Percentiles rank a stretch among this genome's conserved stretches.
These are phyloP conservation scores for Lentinus tigrinus DNA, from an alignment of 768 basidiomycete species.

Conservation along the genomic window DNA sequence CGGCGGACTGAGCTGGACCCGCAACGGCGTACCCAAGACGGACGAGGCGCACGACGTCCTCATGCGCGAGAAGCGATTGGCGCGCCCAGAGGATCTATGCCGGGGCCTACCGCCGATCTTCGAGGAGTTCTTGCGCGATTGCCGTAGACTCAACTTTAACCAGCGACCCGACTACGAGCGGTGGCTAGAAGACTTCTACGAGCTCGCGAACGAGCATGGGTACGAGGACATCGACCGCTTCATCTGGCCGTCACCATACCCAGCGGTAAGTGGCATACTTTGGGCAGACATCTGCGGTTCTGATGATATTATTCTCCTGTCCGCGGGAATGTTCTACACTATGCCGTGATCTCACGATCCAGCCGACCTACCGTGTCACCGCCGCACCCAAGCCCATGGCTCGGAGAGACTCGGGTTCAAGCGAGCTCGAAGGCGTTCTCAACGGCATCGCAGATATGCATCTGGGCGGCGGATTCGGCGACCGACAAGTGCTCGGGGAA, in stretches of 20 bases:
- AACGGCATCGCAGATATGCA: slow-evolving; percentile 59
- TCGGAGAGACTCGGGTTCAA: slow-evolving; percentile 24
- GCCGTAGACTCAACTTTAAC: slow-evolving; percentile 64
- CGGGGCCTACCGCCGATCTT: slow-evolving; percentile 67
- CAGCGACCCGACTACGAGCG: slow-evolving; percentile 64
- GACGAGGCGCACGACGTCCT: slow-evolving; percentile 60
- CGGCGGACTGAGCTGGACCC: slow-evolving; percentile 73
- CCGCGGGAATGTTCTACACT: neutral
- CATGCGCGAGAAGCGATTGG: slow-evolving; percentile 61
- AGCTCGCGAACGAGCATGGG: slow-evolving; percentile 59
- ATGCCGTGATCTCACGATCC: neutral
- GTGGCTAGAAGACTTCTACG: slow-evolving; percentile 66
- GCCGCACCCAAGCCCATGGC: slow-evolving; percentile 7
- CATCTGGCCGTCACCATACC: slow-evolving; percentile 62
- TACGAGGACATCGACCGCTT: slow-evolving; percentile 59
- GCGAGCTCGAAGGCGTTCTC: slow-evolving; percentile 56
- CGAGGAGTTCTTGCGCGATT: slow-evolving; percentile 75
- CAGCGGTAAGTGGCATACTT: slow-evolving; percentile 25
- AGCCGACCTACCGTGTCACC: slow-evolving; percentile 21
- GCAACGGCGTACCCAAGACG: slow-evolving; percentile 76
- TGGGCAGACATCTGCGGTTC: neutral
- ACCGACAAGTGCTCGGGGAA: slow-evolving; percentile 49
- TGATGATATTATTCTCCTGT: neutral
- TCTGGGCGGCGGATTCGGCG: slow-evolving; percentile 34
- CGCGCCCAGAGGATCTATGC: slow-evolving; percentile 66